Percentiles rank a stretch among this genome's conserved stretches.
Evolutionary conservation across 495 filamentous ascomycete genomes (phyloP).

Genomic region (Tetracladium marchalianum): DNA sequence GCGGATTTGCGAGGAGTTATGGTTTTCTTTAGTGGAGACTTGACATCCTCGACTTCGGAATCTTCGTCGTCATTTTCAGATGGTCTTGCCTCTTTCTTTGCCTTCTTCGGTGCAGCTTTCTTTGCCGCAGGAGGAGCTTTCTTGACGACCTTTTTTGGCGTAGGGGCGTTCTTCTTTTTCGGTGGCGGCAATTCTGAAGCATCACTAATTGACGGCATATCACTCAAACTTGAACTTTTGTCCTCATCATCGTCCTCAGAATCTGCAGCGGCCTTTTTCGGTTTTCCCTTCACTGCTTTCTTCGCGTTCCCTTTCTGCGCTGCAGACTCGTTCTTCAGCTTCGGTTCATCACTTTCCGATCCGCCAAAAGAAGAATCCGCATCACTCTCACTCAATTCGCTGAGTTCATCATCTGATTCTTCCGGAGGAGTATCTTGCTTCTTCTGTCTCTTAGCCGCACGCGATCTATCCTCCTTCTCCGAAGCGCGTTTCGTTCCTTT

Average conservation of each 20-base stretch:
- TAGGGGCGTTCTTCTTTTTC: slow-evolving; percentile 2
- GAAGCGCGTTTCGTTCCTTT: slow-evolving; percentile 11
- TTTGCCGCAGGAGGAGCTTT: slow-evolving; percentile 1
- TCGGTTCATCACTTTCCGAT: slow-evolving; percentile 19
- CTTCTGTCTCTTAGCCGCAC: slow-evolving; percentile 16
- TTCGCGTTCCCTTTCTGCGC: slow-evolving; percentile 8
- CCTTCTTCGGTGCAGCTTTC: slow-evolving; percentile 10
- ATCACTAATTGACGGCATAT: slow-evolving; percentile 2
- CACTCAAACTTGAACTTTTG: neutral
- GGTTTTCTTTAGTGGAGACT: slow-evolving; percentile 17
- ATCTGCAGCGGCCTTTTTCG: neutral
- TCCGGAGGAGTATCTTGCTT: slow-evolving; percentile 13
- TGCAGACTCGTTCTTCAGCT: slow-evolving; percentile 19
- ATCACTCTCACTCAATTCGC: slow-evolving; percentile 5
- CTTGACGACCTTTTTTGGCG: neutral
- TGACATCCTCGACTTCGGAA: slow-evolving; percentile 29
- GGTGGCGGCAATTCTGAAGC: neutral
- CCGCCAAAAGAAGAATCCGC: slow-evolving; percentile 2
- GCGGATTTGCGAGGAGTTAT: slow-evolving; percentile 10
- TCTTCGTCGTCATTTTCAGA: slow-evolving; percentile 22
- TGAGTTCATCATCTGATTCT: slow-evolving; percentile 6
- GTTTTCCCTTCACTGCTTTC: slow-evolving; percentile 5
- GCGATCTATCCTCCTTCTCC: slow-evolving; percentile 5
- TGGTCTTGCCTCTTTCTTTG: slow-evolving; percentile 12
- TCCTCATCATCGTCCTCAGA: slow-evolving; percentile 1